These are phyloP conservation scores for Acanthamoeba sp. DNA, from an alignment of 208 protist genomes.

Conservation along the genomic window DNA sequence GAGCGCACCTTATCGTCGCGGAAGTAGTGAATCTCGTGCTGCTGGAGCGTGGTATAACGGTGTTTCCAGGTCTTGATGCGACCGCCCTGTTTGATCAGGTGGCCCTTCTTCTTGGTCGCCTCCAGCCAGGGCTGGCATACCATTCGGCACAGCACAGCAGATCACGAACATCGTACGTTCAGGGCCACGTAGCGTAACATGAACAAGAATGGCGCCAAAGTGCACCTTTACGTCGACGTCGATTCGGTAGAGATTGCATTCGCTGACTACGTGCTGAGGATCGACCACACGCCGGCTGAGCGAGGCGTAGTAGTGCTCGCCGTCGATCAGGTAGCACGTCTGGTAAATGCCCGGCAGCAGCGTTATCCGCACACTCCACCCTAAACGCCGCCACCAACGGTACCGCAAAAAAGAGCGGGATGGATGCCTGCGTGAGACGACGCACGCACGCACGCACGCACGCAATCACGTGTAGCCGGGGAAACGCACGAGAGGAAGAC, in stretches of 20 bases:
- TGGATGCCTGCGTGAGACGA: background rate
- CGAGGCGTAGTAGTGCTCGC: background rate
- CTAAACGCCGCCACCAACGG: background rate
- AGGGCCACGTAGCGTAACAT: background rate
- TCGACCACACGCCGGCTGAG: background rate
- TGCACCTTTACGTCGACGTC: conserved; percentile 31
- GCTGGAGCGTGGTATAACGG: background rate
- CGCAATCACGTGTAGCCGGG: background rate
- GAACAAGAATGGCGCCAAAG: background rate
- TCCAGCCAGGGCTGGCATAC: conserved; percentile 10
- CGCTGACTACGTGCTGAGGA: conserved; percentile 19
- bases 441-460: background rate
- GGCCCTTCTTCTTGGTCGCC: background rate
- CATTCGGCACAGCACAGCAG: background rate
- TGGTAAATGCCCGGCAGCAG: conserved; percentile 39
- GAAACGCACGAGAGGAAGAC: background rate
- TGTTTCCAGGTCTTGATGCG: conserved; percentile 52
- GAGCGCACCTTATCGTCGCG: background rate
- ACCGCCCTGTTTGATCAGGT: conserved; percentile 42
- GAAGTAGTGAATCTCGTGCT: background rate
- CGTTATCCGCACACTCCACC: conserved; percentile 35
- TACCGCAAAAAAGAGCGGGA: background rate
- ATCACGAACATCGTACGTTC: background rate
- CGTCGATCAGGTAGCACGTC: conserved; percentile 41
- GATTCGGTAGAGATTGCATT: conserved; percentile 47